Base-by-base conservation (phyloP, 306 rosid species). In the Medicago arabica region DNA sequence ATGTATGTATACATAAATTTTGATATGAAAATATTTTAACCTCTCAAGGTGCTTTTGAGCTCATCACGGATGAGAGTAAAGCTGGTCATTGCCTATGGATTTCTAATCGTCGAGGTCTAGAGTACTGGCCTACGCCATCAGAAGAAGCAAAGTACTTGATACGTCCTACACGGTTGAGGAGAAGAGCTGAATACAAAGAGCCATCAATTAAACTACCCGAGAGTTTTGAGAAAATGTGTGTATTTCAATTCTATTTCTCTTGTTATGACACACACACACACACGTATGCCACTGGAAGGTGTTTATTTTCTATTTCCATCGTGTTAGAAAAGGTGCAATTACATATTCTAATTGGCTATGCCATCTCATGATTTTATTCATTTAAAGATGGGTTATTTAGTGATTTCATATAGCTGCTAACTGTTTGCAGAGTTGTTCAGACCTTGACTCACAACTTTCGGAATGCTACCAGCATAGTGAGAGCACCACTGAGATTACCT, bases 21-120 rank as follows among this genome's bases (percentile, higher is more conserved):
- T 85, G 70, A 87, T 75, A 34, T 69, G 70, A 28, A 60, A 78
- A 58, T 71, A 75, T 83, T 41, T 66, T 60, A 47, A 78, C 72
- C 59, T 77, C 69, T 79, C 70, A 54, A 94, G 98, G 98, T 84
- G 80, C 97, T 47, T 92, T 95, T 75, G 93, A 92, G 85, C 92
- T 95, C 58, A 90, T 95, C 80, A 87, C 62, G 50, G 92, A 95
- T 81, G 97, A 90, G 78, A 89, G 85, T 74, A 92, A 89, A 89
- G 98, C 97, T 69, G 98, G 97, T 74, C 81, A 89, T 25, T 95
- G 98, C 86, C 86, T 92, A 21, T 92, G 98, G 98, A 90, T 92
- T 80, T 87, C 98, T 55, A 90, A 86, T 74, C 98, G 98, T 34
- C 89, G 91, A 70, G 98, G 98, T 78, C 72, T 88, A 69, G 92